Evolutionary conservation across 148 eudicot species (phyloP).

Genomic region (Cornus suecica): DNA sequence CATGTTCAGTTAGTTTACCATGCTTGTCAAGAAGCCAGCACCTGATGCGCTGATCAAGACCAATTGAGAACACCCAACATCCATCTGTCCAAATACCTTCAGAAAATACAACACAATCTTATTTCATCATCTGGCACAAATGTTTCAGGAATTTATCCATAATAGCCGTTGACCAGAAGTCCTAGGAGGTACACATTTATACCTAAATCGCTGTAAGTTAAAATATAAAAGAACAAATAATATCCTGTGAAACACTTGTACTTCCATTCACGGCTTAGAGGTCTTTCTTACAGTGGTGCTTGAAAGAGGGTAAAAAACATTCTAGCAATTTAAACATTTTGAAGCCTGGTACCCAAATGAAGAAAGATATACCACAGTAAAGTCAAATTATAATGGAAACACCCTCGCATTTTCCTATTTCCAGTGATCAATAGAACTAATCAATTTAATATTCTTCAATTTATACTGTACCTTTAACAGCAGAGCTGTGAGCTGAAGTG

Average conservation of each 20-base stretch:
- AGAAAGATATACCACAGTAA: not conserved
- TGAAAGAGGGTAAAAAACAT: not conserved
- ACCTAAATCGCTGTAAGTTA: not conserved
- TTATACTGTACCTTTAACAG: constrained; percentile 69
- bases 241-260: not conserved
- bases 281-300: not conserved
- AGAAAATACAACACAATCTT: constrained; percentile 16
- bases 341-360: not conserved
- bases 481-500: constrained; percentile 85
- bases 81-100: constrained; percentile 98
- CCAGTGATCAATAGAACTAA: not conserved
- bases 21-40: constrained; percentile 65
- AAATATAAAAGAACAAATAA: not conserved
- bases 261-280: not conserved
- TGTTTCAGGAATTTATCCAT: not conserved
- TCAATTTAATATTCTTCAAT: not conserved
- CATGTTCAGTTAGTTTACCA: constrained; percentile 49
- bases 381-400: not conserved
- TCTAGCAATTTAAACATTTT: not conserved
- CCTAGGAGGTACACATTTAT: not conserved
- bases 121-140: not conserved
- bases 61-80: constrained; percentile 76
- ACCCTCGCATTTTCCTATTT: not conserved
- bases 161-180: not conserved
- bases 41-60: constrained; percentile 95